Evolutionary conservation across 352 stramenopile genomes (phyloP).

Genomic region (Phytophthora crassamura): DNA sequence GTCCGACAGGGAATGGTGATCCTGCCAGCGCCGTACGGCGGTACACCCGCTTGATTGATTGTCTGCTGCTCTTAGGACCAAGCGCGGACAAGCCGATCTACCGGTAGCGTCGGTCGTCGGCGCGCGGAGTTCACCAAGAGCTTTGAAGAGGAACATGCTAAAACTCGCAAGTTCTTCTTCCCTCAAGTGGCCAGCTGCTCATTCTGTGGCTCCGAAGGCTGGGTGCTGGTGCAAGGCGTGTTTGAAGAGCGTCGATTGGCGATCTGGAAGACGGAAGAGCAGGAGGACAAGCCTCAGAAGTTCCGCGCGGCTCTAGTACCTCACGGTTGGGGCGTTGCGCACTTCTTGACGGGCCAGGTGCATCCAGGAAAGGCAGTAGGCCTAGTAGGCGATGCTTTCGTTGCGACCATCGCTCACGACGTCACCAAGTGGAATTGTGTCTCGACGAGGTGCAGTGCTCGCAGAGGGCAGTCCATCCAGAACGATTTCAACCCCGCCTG

Average conservation of each 20-base stretch:
- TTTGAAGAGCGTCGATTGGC: constrained; percentile 58
- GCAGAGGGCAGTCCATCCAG: constrained; percentile 72
- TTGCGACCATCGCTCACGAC: background rate
- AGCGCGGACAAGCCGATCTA: constrained; percentile 57
- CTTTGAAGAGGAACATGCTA: constrained; percentile 72
- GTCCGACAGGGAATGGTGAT: constrained; percentile 22
- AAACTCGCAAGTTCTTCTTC: constrained; percentile 60
- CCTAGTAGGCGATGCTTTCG: background rate
- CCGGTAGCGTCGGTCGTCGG: constrained; percentile 61
- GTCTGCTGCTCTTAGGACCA: constrained; percentile 65
- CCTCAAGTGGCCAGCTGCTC: constrained; percentile 56
- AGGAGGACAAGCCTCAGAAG: constrained; percentile 19
- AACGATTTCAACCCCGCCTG: constrained; percentile 52
- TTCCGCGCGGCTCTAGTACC: constrained; percentile 49
- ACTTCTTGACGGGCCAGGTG: constrained; percentile 63
- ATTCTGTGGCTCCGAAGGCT: constrained; percentile 76
- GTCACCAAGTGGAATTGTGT: constrained; percentile 65
- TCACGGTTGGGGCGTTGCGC: constrained; percentile 81
- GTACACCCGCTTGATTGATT: constrained; percentile 63
- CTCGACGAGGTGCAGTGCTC: constrained; percentile 50
- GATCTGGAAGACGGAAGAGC: constrained; percentile 21
- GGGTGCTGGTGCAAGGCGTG: constrained; percentile 77
- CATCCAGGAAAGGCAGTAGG: constrained; percentile 23
- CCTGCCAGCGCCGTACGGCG: constrained; percentile 69
- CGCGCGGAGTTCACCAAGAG: constrained; percentile 70